Evolutionary conservation across 345 rosid species (phyloP).

Genomic region (Hibiscus tridactylites): DNA sequence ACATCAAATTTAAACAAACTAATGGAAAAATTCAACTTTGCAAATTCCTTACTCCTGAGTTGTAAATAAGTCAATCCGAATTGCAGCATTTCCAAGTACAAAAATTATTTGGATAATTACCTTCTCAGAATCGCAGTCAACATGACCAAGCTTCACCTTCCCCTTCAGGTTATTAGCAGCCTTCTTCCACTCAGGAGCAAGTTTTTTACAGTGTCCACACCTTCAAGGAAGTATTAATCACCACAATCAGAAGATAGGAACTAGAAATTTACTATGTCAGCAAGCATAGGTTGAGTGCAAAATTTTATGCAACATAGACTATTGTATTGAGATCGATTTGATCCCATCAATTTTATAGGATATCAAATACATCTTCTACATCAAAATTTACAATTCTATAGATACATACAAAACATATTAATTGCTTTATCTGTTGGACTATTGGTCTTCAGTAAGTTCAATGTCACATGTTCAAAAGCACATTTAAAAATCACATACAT

Average conservation of each 20-base stretch:
- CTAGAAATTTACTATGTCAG: background rate
- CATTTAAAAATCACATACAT: background rate
- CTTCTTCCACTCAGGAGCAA: constrained; percentile 97
- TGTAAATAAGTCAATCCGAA: background rate
- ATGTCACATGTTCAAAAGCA: background rate
- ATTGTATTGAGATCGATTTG: background rate
- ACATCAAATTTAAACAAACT: background rate
- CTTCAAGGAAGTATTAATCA: constrained; percentile 30
- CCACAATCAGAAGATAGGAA: background rate
- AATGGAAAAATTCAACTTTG: background rate
- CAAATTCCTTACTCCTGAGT: background rate
- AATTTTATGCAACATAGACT: background rate
- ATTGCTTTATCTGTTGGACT: background rate
- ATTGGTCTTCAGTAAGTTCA: background rate
- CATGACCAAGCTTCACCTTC: constrained; percentile 91
- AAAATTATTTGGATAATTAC: constrained; percentile 28
- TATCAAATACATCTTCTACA: background rate
- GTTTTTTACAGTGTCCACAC: constrained; percentile 96
- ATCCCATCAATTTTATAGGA: background rate
- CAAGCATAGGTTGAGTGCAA: background rate
- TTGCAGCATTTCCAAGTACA: background rate
- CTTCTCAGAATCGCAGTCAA: constrained; percentile 84
- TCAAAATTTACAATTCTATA: background rate
- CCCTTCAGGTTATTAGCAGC: constrained; percentile 86
- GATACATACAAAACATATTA: background rate